A percentile compares a stretch with the other conserved stretches of the same genome.
phyloP scores from a whole-genome alignment of 768 basidiomycete species.

The Leccinum imitatum region DNA sequence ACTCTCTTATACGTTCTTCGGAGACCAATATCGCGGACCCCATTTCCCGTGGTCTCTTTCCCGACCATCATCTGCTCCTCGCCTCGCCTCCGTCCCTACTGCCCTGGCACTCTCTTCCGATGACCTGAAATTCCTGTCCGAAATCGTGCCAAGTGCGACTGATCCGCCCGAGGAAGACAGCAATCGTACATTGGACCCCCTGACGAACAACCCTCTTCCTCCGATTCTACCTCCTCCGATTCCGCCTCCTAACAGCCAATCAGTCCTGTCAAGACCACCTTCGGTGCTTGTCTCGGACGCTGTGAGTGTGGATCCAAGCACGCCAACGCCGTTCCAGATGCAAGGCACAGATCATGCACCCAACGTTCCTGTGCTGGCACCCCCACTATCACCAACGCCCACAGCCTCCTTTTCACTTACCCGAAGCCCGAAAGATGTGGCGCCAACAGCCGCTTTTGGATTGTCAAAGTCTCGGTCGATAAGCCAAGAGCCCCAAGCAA shows the following conservation, averaged over 20 bases:
- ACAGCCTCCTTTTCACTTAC: slow-evolving; percentile 18
- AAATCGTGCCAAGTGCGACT: slow-evolving; percentile 55
- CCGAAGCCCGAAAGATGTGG: slow-evolving; percentile 13
- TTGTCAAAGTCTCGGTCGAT: slow-evolving; percentile 6
- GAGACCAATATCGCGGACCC: no score
- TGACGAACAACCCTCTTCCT: slow-evolving; percentile 45
- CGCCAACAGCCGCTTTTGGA: slow-evolving; percentile 5
- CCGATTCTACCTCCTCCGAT: slow-evolving; percentile 37
- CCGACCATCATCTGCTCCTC: no score
- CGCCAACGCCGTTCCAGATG: background rate
- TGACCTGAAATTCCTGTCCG: slow-evolving; percentile 81
- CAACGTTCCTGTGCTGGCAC: slow-evolving; percentile 16
- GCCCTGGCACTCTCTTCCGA: slow-evolving; percentile 73
- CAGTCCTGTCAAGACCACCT: slow-evolving; percentile 20
- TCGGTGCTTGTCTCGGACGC: slow-evolving; percentile 2
- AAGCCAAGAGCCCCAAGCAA: slow-evolving; percentile 18
- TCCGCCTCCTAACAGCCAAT: slow-evolving; percentile 32
- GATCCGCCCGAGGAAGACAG: slow-evolving; percentile 40
- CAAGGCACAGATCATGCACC: slow-evolving; percentile 2
- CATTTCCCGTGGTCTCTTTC: no score
- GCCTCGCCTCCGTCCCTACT: slow-evolving; percentile 8
- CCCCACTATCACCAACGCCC: slow-evolving; percentile 35
- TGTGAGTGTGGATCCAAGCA: background rate
- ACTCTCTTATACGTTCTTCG: no score
- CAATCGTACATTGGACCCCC: slow-evolving; percentile 34